Base-by-base conservation (phyloP, 352 stramenopile genomes). In the Phytophthora foliorum region DNA sequence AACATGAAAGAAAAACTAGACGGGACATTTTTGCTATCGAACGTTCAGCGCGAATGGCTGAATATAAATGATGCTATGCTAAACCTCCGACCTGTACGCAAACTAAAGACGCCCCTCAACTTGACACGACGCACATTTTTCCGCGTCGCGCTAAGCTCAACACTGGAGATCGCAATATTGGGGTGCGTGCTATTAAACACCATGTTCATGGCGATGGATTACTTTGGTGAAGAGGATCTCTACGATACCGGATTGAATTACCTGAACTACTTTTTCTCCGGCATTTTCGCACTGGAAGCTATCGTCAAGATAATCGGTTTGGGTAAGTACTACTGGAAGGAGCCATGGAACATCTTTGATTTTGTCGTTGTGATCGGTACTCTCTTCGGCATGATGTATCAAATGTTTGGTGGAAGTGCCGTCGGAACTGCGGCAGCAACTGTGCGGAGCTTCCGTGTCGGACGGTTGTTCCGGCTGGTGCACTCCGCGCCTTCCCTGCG, bases 181-280 rank as follows among this genome's bases (percentile, higher is more conserved):
- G 69, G 65, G 1, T 96, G 89, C 58, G 98, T 98, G 49, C 44
- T 97, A 19, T 38, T 95, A n/a, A 98, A 98, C 72, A 97, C 83
- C 8, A 38, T 93, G 11, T 77, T 84, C 24, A 95, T 98, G 86
- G 86, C 86, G 8, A 75, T 95, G 32, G 71, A 88, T 31, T 92
- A 91, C 45, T 98, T 96, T 68, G 90, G 90, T 1, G 84, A 98
- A 80, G 78, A 80, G 48, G 68, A 89, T 38, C 38, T 82, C 3
- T 96, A 94, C 34, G 65, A 72, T 7, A 70, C 44, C 1, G 57
- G 82, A 7, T 80, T 98, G 21, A 82, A 88, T 25, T 66, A 77
- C 25, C 59, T 90, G 2, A 98, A 98, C 69, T 86, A 85, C 60
- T 51, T 86, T 7, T 98, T 97, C 69, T 91, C 82, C 0, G 48